These are phyloP conservation scores for Amphirosellinia nigrospora DNA, from an alignment of 495 filamentous ascomycete genomes.

Conservation along the genomic window DNA sequence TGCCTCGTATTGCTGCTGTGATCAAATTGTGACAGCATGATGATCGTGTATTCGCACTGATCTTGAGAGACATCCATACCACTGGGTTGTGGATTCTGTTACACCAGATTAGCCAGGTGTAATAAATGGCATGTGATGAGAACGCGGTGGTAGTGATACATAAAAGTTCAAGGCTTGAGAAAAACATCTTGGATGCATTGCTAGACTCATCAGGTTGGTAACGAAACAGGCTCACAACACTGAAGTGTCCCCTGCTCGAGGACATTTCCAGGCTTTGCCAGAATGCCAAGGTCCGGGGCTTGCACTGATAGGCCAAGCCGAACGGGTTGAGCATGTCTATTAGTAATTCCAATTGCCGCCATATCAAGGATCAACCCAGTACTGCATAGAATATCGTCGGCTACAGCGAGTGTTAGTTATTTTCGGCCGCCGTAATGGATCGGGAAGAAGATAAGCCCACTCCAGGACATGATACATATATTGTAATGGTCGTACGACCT, in stretches of 20 bases:
- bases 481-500: not conserved
- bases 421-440: not conserved
- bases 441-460: not conserved
- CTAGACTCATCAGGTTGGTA: not conserved
- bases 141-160: not conserved
- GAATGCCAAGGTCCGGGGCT: not conserved
- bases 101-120: not conserved
- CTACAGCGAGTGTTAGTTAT: not conserved
- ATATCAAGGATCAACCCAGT: constrained; percentile 15
- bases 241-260: not conserved
- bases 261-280: not conserved
- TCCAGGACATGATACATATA: not conserved
- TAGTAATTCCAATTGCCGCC: not conserved
- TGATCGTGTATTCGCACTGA: not conserved
- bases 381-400: not conserved
- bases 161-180: not conserved
- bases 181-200: not conserved
- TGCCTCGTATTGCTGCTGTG: no score
- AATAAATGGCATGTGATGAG: not conserved
- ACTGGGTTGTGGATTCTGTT: not conserved
- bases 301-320: not conserved
- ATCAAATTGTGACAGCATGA: not conserved
- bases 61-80: not conserved
- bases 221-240: not conserved
- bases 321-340: not conserved